Percentiles rank a stretch among this genome's conserved stretches.
Evolutionary conservation across 257 asterid species (phyloP).

Genomic region (Solanum lycopersicoides): DNA sequence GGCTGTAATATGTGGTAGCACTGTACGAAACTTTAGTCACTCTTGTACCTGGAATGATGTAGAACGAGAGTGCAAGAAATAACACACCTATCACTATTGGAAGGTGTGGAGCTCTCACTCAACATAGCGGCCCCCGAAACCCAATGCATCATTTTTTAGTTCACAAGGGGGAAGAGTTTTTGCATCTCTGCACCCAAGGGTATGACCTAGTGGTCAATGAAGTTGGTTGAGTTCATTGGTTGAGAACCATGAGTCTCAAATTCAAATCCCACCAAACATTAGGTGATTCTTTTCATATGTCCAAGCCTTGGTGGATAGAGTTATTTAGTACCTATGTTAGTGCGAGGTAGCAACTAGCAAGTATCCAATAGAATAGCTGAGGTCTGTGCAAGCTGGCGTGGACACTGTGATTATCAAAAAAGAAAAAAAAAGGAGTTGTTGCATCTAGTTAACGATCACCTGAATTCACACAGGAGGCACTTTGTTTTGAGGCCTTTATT

Average conservation of each 20-base stretch:
- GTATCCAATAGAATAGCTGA: background rate
- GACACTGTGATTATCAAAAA: background rate
- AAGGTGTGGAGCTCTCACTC: background rate
- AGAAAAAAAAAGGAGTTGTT: background rate
- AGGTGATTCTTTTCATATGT: background rate
- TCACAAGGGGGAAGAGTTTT: background rate
- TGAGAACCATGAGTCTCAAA: background rate
- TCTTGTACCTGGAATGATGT: background rate
- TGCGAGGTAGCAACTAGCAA: background rate
- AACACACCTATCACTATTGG: background rate
- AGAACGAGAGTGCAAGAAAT: background rate
- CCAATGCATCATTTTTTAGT: background rate
- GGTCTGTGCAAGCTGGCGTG: background rate
- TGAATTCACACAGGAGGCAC: background rate
- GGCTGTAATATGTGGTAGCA: background rate
- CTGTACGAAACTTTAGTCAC: background rate
- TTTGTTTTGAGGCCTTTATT: background rate
- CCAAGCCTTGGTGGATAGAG: background rate
- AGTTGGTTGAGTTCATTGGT: background rate
- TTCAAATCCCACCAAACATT: background rate
- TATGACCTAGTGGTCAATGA: background rate
- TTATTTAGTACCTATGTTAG: background rate
- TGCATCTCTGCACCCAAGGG: background rate
- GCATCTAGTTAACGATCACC: background rate
- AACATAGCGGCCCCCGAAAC: background rate